phyloP scores from a whole-genome alignment of 768 basidiomycete species.

The Amylocystis lapponica region DNA sequence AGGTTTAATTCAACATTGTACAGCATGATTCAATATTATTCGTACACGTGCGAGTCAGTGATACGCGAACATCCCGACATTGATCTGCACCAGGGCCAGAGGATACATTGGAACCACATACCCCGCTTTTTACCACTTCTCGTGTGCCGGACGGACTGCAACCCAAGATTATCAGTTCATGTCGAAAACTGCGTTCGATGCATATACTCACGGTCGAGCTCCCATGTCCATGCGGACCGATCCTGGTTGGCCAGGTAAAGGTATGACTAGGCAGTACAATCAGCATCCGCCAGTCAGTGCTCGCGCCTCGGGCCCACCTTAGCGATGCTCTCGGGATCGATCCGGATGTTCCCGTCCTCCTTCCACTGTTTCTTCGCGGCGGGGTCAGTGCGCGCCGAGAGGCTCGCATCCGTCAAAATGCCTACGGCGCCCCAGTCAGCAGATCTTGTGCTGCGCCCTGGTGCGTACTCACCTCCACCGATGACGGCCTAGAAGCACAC shows the following conservation, averaged over 20 bases:
- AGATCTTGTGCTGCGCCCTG: neutral
- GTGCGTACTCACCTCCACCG: slow-evolving; percentile 51
- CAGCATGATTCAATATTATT: too few relatives aligned
- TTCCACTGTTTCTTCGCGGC: slow-evolving; percentile 30
- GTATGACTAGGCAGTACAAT: slow-evolving; percentile 43
- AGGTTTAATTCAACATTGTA: too few relatives aligned
- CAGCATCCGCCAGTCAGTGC: neutral
- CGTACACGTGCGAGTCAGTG: too few relatives aligned
- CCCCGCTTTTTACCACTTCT: slow-evolving; percentile 48
- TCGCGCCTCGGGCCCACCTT: too few relatives aligned
- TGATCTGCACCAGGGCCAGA: too few relatives aligned
- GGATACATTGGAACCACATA: too few relatives aligned
- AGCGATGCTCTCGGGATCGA: slow-evolving; percentile 67
- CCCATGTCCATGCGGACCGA: slow-evolving; percentile 72
- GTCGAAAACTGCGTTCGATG: too few relatives aligned
- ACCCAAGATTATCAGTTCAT: too few relatives aligned
- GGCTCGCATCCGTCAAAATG: slow-evolving; percentile 35
- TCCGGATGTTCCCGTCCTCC: slow-evolving; percentile 38
- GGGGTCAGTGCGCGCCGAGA: slow-evolving; percentile 10
- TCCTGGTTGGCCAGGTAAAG: slow-evolving; percentile 64
- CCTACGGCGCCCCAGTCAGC: slow-evolving; percentile 8
- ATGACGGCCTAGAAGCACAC: slow-evolving; percentile 51
- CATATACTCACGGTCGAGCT: slow-evolving; percentile 63
- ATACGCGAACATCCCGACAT: too few relatives aligned
- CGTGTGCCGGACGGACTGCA: slow-evolving; percentile 45